These are phyloP conservation scores for Eutrema heterophyllum DNA, from an alignment of 345 rosid genomes.

Conservation along the genomic window DNA sequence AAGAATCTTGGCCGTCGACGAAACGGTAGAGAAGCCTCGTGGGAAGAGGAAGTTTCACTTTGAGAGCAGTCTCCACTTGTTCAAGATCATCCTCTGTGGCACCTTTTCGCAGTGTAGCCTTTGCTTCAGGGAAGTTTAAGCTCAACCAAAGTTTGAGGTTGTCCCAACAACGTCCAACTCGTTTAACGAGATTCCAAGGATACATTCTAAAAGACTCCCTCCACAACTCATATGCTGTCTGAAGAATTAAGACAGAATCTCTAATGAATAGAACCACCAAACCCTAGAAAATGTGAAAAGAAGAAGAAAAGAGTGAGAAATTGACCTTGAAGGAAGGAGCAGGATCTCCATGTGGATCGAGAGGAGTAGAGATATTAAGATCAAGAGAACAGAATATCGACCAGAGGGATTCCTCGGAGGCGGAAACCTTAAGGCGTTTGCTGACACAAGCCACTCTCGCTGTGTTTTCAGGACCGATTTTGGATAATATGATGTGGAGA, in stretches of 20 bases:
- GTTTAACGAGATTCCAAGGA: constrained; percentile 73
- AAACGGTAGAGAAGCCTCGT: constrained; percentile 80
- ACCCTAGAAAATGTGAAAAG: neutral
- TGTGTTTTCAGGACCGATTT: constrained; percentile 46
- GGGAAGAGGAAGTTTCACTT: constrained; percentile 68
- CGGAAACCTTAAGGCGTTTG: constrained; percentile 40
- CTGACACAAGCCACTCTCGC: constrained; percentile 55
- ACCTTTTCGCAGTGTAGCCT: constrained; percentile 63
- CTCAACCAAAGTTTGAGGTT: constrained; percentile 55
- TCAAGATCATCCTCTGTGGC: constrained; percentile 64
- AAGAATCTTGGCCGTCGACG: constrained; percentile 64
- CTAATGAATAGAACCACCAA: neutral
- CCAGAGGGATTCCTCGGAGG: constrained; percentile 81
- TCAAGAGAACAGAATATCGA: constrained; percentile 49
- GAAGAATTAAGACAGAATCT: neutral
- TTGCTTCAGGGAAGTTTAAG: constrained; percentile 65
- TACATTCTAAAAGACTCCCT: constrained; percentile 67
- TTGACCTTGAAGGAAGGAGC: constrained; percentile 71
- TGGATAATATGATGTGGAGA: constrained; percentile 44
- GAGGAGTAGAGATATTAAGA: constrained; percentile 61
- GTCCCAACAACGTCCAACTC: constrained; percentile 78
- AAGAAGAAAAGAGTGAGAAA: neutral
- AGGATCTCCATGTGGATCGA: constrained; percentile 53
- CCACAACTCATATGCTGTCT: constrained; percentile 71
- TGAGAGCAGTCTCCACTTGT: constrained; percentile 42